These are phyloP conservation scores for Didymosphaeria variabile DNA, from an alignment of 2,329 filamentous ascomycete species.

Conservation along the genomic window DNA sequence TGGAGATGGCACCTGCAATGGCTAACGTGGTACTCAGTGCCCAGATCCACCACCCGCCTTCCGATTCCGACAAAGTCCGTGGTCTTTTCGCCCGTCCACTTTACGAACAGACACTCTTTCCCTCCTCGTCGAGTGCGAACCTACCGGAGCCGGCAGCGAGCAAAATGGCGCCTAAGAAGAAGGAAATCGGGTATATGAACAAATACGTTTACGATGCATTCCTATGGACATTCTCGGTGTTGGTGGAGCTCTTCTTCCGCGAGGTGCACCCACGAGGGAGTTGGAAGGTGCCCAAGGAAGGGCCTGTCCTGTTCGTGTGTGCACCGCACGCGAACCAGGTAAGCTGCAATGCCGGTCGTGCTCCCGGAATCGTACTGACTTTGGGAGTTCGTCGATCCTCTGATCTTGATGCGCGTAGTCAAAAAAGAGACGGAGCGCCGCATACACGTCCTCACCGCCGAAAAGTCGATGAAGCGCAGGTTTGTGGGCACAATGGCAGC, in stretches of 20 bases:
- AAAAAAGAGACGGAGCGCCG: constrained; percentile 87
- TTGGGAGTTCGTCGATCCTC: constrained; percentile 86
- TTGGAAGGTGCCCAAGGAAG: constrained; percentile 90
- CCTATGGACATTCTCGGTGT: constrained; percentile 78
- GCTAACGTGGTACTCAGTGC: constrained; percentile 12
- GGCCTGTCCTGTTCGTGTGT: constrained; percentile 93
- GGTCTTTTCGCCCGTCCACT: constrained; percentile 1
- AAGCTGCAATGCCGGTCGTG: constrained; percentile 9
- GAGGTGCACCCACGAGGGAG: constrained; percentile 94
- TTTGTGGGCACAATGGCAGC: constrained; percentile 90
- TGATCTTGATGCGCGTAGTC: constrained; percentile 91
- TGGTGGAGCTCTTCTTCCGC: constrained; percentile 96
- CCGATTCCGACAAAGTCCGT: constrained; percentile 7
- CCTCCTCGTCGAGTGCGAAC: constrained; percentile 9
- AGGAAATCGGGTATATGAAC: constrained; percentile 64
- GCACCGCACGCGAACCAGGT: constrained; percentile 87
- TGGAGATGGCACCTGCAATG: constrained; percentile 6
- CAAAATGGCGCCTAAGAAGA: constrained; percentile 39
- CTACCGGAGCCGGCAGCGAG: constrained; percentile 25
- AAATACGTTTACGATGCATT: constrained; percentile 80
- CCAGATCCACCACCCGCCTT: constrained; percentile 8
- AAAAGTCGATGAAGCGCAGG: constrained; percentile 88
- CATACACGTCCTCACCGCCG: constrained; percentile 90
- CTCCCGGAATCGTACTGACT: constrained; percentile 18
- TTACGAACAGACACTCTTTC: background rate